Percentiles rank a stretch among this genome's conserved stretches.
Conservation (phyloP, 768 basidiomycete species). For the Suillus weaverae region DNA sequence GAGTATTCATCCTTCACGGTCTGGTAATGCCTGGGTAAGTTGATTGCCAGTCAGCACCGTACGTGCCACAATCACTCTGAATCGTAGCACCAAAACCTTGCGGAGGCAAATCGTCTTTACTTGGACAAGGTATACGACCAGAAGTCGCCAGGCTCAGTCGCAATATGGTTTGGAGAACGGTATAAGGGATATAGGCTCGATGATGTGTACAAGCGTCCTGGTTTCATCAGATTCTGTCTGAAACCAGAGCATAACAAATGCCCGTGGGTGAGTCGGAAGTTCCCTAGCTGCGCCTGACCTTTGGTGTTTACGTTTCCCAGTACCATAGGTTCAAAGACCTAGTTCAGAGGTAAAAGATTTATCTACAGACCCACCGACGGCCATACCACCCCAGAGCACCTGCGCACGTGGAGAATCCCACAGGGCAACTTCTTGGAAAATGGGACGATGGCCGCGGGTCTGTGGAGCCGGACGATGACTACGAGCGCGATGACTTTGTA, state of each 20-base stretch:
- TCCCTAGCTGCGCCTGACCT: neutral
- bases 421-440: slow-evolving; percentile 3
- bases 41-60: neutral
- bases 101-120: slow-evolving; percentile 14
- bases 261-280: neutral
- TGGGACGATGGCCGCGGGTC: slow-evolving; percentile 1
- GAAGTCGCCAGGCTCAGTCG: slow-evolving; percentile 25
- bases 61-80: neutral
- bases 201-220: slow-evolving; percentile 8
- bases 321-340: slow-evolving; percentile 2
- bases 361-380: neutral
- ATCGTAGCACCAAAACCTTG: slow-evolving; percentile 16
- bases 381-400: neutral
- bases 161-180: slow-evolving; percentile 21
- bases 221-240: slow-evolving; percentile 18
- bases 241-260: neutral
- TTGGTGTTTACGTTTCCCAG: neutral
- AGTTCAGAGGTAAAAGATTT: neutral
- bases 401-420: neutral
- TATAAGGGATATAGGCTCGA: slow-evolving; percentile 20
- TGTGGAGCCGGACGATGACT: slow-evolving; percentile 1
- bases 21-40: slow-evolving; percentile 8
- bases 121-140: slow-evolving; percentile 16
- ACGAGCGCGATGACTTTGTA: neutral
- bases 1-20: slow-evolving; percentile 10